Conservation (phyloP, 345 rosid species). For the Conringia planisiliqua region DNA sequence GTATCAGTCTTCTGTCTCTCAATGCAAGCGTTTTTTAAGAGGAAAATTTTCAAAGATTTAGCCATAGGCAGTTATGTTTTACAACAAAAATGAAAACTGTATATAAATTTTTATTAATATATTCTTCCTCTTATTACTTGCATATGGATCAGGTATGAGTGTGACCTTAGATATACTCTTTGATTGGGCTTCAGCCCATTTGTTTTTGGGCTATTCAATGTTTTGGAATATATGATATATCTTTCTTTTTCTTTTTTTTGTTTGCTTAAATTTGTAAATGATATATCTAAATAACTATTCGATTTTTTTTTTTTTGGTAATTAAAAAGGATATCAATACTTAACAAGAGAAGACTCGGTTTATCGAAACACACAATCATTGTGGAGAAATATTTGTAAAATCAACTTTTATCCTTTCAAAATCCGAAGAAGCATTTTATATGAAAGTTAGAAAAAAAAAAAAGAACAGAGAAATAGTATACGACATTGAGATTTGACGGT, state of each 20-base stretch:
- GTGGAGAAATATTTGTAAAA: background rate
- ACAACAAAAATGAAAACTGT: background rate
- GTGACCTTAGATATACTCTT: background rate
- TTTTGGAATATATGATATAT: background rate
- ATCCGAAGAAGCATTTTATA: constrained; percentile 13
- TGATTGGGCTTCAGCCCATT: constrained; percentile 22
- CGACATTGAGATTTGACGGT: background rate
- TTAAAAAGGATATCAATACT: background rate
- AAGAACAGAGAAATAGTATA: background rate
- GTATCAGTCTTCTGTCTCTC: constrained; percentile 18
- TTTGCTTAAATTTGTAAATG: background rate
- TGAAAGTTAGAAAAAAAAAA: background rate
- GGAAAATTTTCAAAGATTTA: background rate
- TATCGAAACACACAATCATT: background rate
- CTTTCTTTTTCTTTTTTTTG: too few species aligned
- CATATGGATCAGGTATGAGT: background rate
- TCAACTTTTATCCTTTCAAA: constrained; percentile 14
- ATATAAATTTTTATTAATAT: background rate
- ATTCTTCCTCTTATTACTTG: background rate
- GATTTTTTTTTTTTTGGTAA: background rate
- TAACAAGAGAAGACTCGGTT: background rate
- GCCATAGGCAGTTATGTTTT: background rate
- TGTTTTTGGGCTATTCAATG: background rate
- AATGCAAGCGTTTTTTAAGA: background rate
- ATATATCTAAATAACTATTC: background rate